A percentile compares a stretch with the other conserved stretches of the same genome.
Evolutionary conservation across 345 rosid genomes (phyloP).

Genomic region (Chamaenerion angustifolium): DNA sequence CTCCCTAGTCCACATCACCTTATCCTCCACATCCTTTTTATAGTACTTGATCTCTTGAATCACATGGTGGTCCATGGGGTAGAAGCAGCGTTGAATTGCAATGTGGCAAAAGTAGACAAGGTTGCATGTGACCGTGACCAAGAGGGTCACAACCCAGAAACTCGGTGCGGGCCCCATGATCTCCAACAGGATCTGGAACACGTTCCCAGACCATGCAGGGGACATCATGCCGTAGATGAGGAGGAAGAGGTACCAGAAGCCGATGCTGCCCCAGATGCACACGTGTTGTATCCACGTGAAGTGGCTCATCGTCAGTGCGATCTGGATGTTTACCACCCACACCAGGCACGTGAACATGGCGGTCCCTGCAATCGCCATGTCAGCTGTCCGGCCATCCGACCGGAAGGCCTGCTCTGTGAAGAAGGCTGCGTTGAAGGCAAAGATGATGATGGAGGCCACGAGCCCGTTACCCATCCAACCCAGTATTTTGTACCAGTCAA

Average conservation of each 20-base stretch:
- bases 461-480: conserved; percentile 98
- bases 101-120: conserved; percentile 65
- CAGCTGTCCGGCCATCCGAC: conserved; percentile 70
- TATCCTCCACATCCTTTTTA: conserved; percentile 63
- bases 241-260: conserved; percentile 70
- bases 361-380: conserved; percentile 79
- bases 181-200: conserved; percentile 59
- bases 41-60: conserved; percentile 94
- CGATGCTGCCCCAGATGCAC: conserved; percentile 87
- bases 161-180: conserved; percentile 77
- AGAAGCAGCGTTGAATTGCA: conserved; percentile 64
- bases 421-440: conserved; percentile 56
- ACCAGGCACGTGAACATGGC: conserved; percentile 95
- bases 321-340: conserved; percentile 86
- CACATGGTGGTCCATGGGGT: conserved; percentile 95
- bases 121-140: conserved; percentile 57
- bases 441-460: conserved; percentile 59
- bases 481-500: conserved; percentile 82
- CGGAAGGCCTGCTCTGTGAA: conserved; percentile 76
- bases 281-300: conserved; percentile 99
- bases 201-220: conserved; percentile 48
- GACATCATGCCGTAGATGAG: conserved; percentile 57
- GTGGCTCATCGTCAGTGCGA: conserved; percentile 86
- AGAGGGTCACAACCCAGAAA: conserved; percentile 63
- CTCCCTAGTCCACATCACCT: conserved; percentile 76